Evolutionary conservation across 805 yeast species (phyloP).

Genomic region (Teunomyces tritomae): DNA sequence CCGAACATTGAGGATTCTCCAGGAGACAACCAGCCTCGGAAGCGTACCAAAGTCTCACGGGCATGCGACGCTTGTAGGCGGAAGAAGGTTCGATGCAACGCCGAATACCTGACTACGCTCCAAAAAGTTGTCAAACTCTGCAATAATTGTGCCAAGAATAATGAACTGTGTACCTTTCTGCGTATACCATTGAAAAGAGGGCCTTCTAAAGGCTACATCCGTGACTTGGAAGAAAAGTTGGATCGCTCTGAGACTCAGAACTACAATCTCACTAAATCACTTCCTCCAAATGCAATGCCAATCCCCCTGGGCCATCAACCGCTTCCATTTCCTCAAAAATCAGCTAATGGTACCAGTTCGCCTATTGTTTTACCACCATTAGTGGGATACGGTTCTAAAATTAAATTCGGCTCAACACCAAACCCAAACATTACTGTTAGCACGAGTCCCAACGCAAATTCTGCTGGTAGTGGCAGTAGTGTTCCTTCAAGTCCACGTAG

Average conservation of each 20-base stretch:
- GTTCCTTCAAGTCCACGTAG: slow-evolving; percentile 9
- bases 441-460: slow-evolving; percentile 5
- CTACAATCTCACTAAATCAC: slow-evolving; percentile 1
- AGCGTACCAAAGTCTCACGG: slow-evolving; percentile 70
- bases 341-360: slow-evolving; percentile 10
- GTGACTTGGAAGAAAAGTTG: slow-evolving; percentile 38
- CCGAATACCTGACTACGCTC: slow-evolving; percentile 45
- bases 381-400: slow-evolving; percentile 13
- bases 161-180: slow-evolving; percentile 64
- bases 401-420: slow-evolving; percentile 3
- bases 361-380: slow-evolving; percentile 33
- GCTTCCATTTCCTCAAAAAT: slow-evolving; percentile 12
- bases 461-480: background rate
- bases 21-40: slow-evolving; percentile 36
- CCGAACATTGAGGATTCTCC: background rate
- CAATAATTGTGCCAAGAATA: slow-evolving; percentile 58
- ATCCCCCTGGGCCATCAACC: slow-evolving; percentile 7
- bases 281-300: slow-evolving; percentile 1
- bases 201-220: slow-evolving; percentile 70
- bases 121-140: slow-evolving; percentile 53
- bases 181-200: slow-evolving; percentile 76
- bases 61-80: slow-evolving; percentile 82
- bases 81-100: slow-evolving; percentile 71
- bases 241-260: slow-evolving; percentile 16
- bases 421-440: slow-evolving; percentile 2